Conservation (phyloP, 1,284 basidiomycete genomes). For the Veloporphyrellus conicus region DNA sequence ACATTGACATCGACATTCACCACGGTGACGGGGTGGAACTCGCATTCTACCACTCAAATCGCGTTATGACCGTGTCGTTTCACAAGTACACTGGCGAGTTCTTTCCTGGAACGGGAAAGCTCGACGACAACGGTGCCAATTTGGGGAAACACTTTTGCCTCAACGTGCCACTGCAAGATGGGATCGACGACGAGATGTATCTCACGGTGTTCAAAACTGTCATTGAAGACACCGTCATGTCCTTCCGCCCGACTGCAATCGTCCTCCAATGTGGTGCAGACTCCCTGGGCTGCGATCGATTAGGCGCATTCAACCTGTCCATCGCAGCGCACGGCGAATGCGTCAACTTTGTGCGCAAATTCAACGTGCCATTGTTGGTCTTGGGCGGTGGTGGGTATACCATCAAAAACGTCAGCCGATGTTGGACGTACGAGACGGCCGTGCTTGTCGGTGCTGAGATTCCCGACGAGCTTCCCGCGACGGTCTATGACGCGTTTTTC, state of each 20-base stretch:
- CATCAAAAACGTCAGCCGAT: conserved; percentile 93
- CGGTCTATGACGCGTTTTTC: conserved; percentile 93
- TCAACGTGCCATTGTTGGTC: conserved; percentile 85
- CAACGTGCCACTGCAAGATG: conserved; percentile 94
- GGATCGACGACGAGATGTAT: conserved; percentile 97
- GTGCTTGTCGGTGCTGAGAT: conserved; percentile 84
- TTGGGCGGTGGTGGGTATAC: conserved; percentile 96
- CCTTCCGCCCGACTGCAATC: conserved; percentile 87
- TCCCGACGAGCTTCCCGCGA: conserved; percentile 82
- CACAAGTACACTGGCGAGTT: conserved; percentile 99
- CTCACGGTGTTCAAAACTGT: conserved; percentile 93
- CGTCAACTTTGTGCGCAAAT: conserved; percentile 92
- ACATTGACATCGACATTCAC: conserved; percentile 97
- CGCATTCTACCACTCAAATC: conserved; percentile 96
- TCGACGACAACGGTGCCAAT: conserved; percentile 84
- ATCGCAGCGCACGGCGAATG: conserved; percentile 99
- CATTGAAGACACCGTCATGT: conserved; percentile 88
- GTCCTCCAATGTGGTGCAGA: conserved; percentile 98
- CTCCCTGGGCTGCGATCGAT: conserved; percentile 88
- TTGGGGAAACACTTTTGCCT: conserved; percentile 93
- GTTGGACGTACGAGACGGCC: conserved; percentile 98
- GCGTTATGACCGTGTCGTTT: conserved; percentile 98
- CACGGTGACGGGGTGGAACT: conserved; percentile 97
- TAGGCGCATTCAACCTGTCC: conserved; percentile 98
- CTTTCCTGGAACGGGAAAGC: conserved; percentile 93